These are phyloP conservation scores for Yarrowia sp. DNA, from an alignment of 805 yeast genomes.

Conservation along the genomic window DNA sequence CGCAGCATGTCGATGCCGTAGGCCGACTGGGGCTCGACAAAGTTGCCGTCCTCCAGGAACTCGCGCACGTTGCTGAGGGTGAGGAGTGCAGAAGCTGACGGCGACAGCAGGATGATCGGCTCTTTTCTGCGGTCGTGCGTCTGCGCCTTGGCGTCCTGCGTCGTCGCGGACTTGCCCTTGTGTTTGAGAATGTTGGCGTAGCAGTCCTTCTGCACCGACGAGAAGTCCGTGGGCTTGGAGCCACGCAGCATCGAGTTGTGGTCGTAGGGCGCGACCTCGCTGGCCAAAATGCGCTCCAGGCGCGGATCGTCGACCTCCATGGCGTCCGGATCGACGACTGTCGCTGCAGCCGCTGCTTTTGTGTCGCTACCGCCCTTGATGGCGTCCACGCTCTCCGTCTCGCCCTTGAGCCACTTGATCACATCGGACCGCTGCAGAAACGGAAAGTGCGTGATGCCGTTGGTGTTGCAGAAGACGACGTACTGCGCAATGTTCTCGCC, in stretches of 20 bases:
- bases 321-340: background rate
- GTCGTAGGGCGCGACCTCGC: conserved; percentile 46
- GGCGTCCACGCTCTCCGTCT: conserved; percentile 32
- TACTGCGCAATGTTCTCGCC: conserved; percentile 80
- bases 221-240: conserved; percentile 39
- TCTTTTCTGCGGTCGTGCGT: conserved; percentile 38
- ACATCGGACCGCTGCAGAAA: conserved; percentile 85
- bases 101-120: conserved; percentile 74
- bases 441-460: conserved; percentile 65
- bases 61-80: conserved; percentile 63
- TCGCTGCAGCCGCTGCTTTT: background rate
- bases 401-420: conserved; percentile 75
- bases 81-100: conserved; percentile 71
- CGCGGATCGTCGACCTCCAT: conserved; percentile 47
- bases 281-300: conserved; percentile 46
- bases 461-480: conserved; percentile 64
- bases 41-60: conserved; percentile 70
- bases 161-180: conserved; percentile 31
- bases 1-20: conserved; percentile 25
- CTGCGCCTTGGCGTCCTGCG: background rate
- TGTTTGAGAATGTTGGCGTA: conserved; percentile 34
- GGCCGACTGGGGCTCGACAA: conserved; percentile 45
- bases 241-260: conserved; percentile 46
- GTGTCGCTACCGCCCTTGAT: conserved; percentile 27
- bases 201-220: conserved; percentile 40